phyloP scores from a whole-genome alignment of 1,284 basidiomycete genomes.

The Earliella scabrosa region DNA sequence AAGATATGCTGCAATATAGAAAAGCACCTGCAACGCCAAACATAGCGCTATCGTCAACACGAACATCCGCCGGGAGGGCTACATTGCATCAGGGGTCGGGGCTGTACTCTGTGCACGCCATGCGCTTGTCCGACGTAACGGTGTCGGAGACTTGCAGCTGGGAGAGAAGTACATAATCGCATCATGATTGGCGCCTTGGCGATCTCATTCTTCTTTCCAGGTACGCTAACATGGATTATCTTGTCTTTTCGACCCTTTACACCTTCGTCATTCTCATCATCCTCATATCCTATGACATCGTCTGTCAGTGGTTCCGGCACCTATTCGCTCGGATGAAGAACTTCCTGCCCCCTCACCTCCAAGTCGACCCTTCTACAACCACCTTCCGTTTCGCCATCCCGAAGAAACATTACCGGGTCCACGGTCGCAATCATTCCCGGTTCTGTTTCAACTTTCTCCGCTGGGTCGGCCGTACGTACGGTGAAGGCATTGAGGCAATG shows the following conservation, averaged over 20 bases:
- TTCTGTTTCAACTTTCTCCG: background rate
- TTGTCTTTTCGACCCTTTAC: constrained; percentile 31
- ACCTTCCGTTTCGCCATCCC: background rate
- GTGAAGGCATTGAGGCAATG: too few relatives aligned
- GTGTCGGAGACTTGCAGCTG: constrained; percentile 40
- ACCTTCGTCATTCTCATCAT: constrained; percentile 24
- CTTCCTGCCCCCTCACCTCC: background rate
- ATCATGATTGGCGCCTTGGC: background rate
- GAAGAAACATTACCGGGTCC: background rate
- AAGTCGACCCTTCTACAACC: background rate
- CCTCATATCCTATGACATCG: constrained; percentile 32
- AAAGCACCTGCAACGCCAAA: constrained; percentile 17
- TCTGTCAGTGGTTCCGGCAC: background rate
- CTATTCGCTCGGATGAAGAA: background rate
- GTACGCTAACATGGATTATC: constrained; percentile 43
- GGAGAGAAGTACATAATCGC: constrained; percentile 37
- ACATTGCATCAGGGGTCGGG: constrained; percentile 35
- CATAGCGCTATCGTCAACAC: constrained; percentile 34
- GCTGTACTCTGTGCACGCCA: constrained; percentile 40
- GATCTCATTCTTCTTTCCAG: background rate
- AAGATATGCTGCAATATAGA: too few relatives aligned
- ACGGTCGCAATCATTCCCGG: background rate
- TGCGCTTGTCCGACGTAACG: constrained; percentile 34
- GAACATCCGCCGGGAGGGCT: constrained; percentile 25
- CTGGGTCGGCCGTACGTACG: background rate